These are phyloP conservation scores for Auxenochlorella pyrenoidosa DNA, from an alignment of 139 green algal species.

Conservation along the genomic window DNA sequence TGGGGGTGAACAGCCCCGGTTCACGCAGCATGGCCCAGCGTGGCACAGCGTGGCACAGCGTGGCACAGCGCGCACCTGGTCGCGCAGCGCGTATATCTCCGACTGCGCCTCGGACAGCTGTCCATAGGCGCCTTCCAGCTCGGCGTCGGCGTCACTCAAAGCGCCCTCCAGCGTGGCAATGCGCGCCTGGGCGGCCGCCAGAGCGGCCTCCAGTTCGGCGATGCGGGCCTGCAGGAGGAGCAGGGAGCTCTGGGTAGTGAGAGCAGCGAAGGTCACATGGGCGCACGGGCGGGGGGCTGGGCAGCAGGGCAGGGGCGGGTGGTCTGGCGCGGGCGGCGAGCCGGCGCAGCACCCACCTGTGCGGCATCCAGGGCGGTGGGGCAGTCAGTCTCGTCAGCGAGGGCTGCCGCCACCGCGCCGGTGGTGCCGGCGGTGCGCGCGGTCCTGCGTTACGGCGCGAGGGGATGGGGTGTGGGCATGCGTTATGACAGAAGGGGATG, in stretches of 20 bases:
- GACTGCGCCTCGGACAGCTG: neutral
- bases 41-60: too few relatives aligned
- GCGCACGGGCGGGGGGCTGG: too few relatives aligned
- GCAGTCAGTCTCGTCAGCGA: neutral
- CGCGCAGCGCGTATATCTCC: neutral
- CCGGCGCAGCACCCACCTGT: neutral
- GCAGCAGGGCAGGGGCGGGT: too few relatives aligned
- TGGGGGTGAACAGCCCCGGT: too few relatives aligned
- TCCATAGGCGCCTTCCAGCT: neutral
- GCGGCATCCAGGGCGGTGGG: neutral
- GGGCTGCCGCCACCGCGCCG: neutral
- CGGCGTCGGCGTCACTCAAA: neutral
- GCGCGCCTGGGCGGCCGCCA: neutral
- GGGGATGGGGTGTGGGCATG: too few relatives aligned
- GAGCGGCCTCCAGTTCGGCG: neutral
- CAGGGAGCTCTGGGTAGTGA: too few relatives aligned
- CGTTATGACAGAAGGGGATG: too few relatives aligned
- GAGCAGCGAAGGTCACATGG: too few relatives aligned
- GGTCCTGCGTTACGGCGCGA: too few relatives aligned
- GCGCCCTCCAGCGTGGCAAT: neutral
- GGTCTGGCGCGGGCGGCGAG: too few relatives aligned
- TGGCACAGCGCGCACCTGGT: neutral
- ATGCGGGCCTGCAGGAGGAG: too few relatives aligned
- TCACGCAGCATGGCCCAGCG: too few relatives aligned
- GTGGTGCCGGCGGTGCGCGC: neutral